Base-by-base conservation (phyloP, 163 green algal species). In the Botryococcus braunii region DNA sequence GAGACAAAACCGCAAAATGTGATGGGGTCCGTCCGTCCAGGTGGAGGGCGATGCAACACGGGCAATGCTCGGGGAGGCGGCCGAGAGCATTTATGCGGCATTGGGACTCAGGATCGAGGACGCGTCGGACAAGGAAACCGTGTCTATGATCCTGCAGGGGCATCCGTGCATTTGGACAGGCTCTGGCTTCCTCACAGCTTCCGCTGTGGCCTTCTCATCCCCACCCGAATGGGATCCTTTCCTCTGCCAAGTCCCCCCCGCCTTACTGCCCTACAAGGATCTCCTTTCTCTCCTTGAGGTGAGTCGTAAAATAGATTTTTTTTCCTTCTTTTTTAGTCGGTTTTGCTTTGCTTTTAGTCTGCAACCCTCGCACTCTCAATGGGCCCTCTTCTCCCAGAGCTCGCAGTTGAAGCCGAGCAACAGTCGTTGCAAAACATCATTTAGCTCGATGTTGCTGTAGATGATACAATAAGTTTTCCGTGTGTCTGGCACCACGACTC, bases 211-310 rank as follows among this genome's bases (percentile, higher is more conserved):
- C 11, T 13, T 62, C 5, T 49, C 17, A 68, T 32, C 35, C 23
- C 21, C 63, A 27, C 63, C 41, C 35, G 71, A 77, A 39, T 72
- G 72, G 61, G 31, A 35, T 23, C 76, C 76, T 5, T 82, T 65
- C 35, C 67, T 83, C n/a, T 70, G 65, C 40, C 40, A 27, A 29
- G 77, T 83, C 61, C 77, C 77, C 43, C 43, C 48, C 25, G 29
- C 50, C 2, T 46, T 77, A 2, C 59, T 66, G 34, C 37, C 43
- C 50, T 67, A 71, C 63, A 40, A 29, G 7, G 38, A 61, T 21
- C 47, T 81, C 25, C 48, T 84, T 25, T 17, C n/a, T 2, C 13
- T 69, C 1, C 69, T 84, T 48, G 77, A 74, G 38, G 77, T 84
- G 46, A 23, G 62, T 47, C 17, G 17, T 29, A 47, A 50, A 25